Conservation (phyloP, 2,329 filamentous ascomycete species). For the Phyllosticta citriasiana region DNA sequence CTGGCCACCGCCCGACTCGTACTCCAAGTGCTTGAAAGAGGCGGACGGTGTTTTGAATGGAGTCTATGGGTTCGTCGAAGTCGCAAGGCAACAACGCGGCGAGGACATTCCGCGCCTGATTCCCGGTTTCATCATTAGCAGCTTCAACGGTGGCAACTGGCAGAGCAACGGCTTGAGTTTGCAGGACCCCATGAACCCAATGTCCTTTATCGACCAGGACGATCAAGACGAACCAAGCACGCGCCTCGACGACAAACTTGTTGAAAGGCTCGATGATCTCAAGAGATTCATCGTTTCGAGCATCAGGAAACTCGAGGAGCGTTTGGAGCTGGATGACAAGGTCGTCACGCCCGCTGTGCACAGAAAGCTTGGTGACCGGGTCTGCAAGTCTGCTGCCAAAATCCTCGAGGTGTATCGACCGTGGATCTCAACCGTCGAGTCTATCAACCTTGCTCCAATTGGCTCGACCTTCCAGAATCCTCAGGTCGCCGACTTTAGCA, state of each 20-base stretch:
- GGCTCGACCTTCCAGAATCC: slow-evolving; percentile 72
- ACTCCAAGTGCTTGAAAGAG: slow-evolving; percentile 90
- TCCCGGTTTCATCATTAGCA: slow-evolving; percentile 86
- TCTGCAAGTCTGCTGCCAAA: slow-evolving; percentile 68
- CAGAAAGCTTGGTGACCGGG: slow-evolving; percentile 67
- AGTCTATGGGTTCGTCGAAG: slow-evolving; percentile 92
- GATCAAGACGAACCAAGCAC: slow-evolving; percentile 76
- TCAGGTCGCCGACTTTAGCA: slow-evolving; percentile 75
- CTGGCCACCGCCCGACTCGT: slow-evolving; percentile 87
- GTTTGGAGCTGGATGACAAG: slow-evolving; percentile 66
- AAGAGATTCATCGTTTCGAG: slow-evolving; percentile 77
- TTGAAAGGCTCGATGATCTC: slow-evolving; percentile 77
- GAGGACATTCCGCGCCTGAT: slow-evolving; percentile 89
- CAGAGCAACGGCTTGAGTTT: slow-evolving; percentile 55
- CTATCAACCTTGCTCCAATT: slow-evolving; percentile 74
- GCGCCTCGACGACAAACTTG: slow-evolving; percentile 62
- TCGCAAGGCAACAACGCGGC: slow-evolving; percentile 83
- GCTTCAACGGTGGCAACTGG: slow-evolving; percentile 78
- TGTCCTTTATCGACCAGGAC: slow-evolving; percentile 73
- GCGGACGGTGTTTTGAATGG: slow-evolving; percentile 93
- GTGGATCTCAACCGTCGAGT: slow-evolving; percentile 85
- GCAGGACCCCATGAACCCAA: slow-evolving; percentile 55
- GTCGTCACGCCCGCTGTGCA: slow-evolving; percentile 71
- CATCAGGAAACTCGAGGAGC: slow-evolving; percentile 80
- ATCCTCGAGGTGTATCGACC: slow-evolving; percentile 83